These are phyloP conservation scores for Pyrenula aspistea DNA, from an alignment of 495 filamentous ascomycete genomes.

Conservation along the genomic window DNA sequence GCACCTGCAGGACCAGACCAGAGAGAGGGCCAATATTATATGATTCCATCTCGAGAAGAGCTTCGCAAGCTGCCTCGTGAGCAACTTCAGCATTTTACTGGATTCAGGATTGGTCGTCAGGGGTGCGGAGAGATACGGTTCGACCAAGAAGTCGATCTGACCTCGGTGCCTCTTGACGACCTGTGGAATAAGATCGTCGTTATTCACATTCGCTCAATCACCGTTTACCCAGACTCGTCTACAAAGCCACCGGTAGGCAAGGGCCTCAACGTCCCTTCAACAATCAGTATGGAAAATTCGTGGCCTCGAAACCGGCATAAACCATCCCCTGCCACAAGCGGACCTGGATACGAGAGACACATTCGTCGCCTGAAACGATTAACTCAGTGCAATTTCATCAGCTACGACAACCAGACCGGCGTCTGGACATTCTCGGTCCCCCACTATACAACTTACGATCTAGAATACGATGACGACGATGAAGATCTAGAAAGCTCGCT, in stretches of 20 bases:
- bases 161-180: constrained; percentile 53
- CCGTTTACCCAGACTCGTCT: constrained; percentile 66
- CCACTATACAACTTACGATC: constrained; percentile 92
- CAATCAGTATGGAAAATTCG: constrained; percentile 75
- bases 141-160: constrained; percentile 71
- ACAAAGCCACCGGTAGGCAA: constrained; percentile 73
- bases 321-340: constrained; percentile 39
- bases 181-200: constrained; percentile 63
- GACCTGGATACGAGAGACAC: constrained; percentile 61
- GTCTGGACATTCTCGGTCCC: constrained; percentile 85
- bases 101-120: constrained; percentile 72
- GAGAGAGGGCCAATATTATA: constrained; percentile 69
- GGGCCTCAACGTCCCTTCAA: constrained; percentile 82
- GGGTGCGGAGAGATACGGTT: constrained; percentile 71
- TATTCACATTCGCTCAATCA: constrained; percentile 61
- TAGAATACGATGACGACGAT: constrained; percentile 73
- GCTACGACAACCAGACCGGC: constrained; percentile 65
- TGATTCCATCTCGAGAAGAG: constrained; percentile 58
- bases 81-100: constrained; percentile 54
- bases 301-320: constrained; percentile 61
- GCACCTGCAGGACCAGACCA: constrained; percentile 33
- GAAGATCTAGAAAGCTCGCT: constrained; percentile 41
- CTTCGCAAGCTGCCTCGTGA: constrained; percentile 61
- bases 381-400: constrained; percentile 63
- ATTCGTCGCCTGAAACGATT: constrained; percentile 69